phyloP scores from a whole-genome alignment of 176 grass and related monocot genomes.

The Neostapfia colusana region DNA sequence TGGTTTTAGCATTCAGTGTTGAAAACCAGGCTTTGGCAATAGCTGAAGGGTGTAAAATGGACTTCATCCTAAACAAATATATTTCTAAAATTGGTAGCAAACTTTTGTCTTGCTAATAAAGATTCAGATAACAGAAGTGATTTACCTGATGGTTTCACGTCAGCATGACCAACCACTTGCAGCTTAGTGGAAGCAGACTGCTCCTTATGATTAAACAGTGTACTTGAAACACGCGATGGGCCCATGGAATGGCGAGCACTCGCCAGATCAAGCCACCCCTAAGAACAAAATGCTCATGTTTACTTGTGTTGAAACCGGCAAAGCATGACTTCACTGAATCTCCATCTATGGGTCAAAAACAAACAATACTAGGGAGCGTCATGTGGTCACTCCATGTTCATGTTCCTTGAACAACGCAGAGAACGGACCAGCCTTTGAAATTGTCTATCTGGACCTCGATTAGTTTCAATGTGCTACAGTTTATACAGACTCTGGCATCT shows the following conservation, averaged over 20 bases:
- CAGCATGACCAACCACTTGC: slow-evolving; percentile 49
- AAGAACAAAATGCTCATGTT: slow-evolving; percentile 20
- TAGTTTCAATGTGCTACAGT: background rate
- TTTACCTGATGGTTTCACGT: slow-evolving; percentile 43
- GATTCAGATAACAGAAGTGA: background rate
- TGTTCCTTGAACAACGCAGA: background rate
- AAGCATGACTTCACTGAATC: background rate
- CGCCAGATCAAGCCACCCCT: slow-evolving; percentile 96
- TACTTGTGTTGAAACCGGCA: slow-evolving; percentile 14
- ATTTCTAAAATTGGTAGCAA: background rate
- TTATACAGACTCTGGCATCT: background rate
- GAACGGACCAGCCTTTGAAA: background rate
- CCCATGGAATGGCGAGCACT: slow-evolving; percentile 92
- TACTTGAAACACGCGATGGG: slow-evolving; percentile 65
- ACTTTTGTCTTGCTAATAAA: background rate
- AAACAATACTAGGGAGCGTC: background rate
- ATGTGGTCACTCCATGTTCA: background rate
- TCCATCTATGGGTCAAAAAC: background rate
- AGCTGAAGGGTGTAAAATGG: background rate
- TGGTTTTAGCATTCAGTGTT: background rate
- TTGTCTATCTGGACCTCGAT: background rate
- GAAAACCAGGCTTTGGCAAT: background rate
- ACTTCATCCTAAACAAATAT: background rate
- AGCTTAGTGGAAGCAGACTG: slow-evolving; percentile 78
- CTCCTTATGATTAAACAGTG: slow-evolving; percentile 71